A percentile compares a stretch with the other conserved stretches of the same genome.
phyloP scores from a whole-genome alignment of 805 yeast species.

The Jamesozyma spencerorum region DNA sequence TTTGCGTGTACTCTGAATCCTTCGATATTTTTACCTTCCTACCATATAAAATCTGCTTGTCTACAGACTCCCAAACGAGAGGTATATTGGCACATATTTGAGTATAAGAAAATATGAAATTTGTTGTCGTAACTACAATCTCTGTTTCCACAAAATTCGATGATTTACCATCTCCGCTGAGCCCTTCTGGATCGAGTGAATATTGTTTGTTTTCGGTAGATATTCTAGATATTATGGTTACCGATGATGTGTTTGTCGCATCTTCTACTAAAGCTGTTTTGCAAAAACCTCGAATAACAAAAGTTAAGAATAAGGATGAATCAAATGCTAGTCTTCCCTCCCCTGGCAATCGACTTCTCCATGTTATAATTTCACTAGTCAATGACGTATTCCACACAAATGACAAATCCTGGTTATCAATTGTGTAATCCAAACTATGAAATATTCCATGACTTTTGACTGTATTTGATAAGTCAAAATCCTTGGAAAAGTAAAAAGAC shows the following conservation, averaged over 20 bases:
- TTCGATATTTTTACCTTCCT: conserved; percentile 77
- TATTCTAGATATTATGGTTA: conserved; percentile 80
- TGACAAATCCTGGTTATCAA: conserved; percentile 52
- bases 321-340: conserved; percentile 54
- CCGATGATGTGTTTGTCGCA: conserved; percentile 25
- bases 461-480: conserved; percentile 77
- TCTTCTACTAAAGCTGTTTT: conserved; percentile 40
- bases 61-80: conserved; percentile 86
- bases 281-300: conserved; percentile 88
- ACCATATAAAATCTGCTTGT: conserved; percentile 51
- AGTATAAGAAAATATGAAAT: conserved; percentile 56
- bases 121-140: conserved; percentile 48
- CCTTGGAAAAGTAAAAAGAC: conserved; percentile 79
- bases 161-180: conserved; percentile 86
- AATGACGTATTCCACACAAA: conserved; percentile 89
- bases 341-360: conserved; percentile 57
- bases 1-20: conserved; percentile 74
- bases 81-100: conserved; percentile 92
- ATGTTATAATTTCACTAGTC: conserved; percentile 67
- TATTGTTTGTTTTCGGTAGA: conserved; percentile 87
- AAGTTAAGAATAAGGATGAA: conserved; percentile 60
- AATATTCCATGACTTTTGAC: conserved; percentile 62
- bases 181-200: conserved; percentile 75
- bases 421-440: conserved; percentile 30
- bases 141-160: conserved; percentile 91